Percentiles rank a stretch among this genome's conserved stretches.
Evolutionary conservation across 257 asterid genomes (phyloP).

Genomic region (Lantana camara): DNA sequence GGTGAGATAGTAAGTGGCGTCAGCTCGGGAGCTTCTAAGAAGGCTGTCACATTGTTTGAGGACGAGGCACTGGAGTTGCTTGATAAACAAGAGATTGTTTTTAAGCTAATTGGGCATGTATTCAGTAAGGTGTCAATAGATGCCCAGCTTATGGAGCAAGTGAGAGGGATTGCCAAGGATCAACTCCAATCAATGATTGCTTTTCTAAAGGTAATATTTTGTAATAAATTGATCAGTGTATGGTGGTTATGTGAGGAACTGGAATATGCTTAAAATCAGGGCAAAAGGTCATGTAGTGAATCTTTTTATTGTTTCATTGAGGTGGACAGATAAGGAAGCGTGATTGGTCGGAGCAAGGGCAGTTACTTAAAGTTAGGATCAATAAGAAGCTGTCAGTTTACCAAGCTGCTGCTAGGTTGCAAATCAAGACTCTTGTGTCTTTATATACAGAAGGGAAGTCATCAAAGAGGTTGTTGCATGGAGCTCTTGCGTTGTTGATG

Average conservation of each 20-base stretch:
- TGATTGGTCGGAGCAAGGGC: constrained; percentile 97
- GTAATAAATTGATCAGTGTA: constrained; percentile 4
- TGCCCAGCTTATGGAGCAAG: constrained; percentile 69
- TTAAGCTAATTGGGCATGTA: constrained; percentile 65
- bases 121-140: constrained; percentile 64
- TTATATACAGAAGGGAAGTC: constrained; percentile 86
- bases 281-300: constrained; percentile 19
- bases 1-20: constrained; percentile 42
- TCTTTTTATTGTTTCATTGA: constrained; percentile 33
- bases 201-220: constrained; percentile 69
- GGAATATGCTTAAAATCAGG: constrained; percentile 21
- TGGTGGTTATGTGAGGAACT: constrained; percentile 11
- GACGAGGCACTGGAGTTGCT: constrained; percentile 76
- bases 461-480: constrained; percentile 88
- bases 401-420: constrained; percentile 83
- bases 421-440: constrained; percentile 70
- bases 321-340: constrained; percentile 78
- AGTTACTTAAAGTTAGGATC: constrained; percentile 75
- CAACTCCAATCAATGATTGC: constrained; percentile 79
- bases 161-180: constrained; percentile 66
- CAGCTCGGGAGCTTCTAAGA: constrained; percentile 43
- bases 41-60: constrained; percentile 54
- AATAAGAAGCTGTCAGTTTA: constrained; percentile 78
- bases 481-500: constrained; percentile 78
- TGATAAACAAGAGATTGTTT: constrained; percentile 75